phyloP scores from a whole-genome alignment of 2,329 filamentous ascomycete genomes.

The Claviceps quebecensis region DNA sequence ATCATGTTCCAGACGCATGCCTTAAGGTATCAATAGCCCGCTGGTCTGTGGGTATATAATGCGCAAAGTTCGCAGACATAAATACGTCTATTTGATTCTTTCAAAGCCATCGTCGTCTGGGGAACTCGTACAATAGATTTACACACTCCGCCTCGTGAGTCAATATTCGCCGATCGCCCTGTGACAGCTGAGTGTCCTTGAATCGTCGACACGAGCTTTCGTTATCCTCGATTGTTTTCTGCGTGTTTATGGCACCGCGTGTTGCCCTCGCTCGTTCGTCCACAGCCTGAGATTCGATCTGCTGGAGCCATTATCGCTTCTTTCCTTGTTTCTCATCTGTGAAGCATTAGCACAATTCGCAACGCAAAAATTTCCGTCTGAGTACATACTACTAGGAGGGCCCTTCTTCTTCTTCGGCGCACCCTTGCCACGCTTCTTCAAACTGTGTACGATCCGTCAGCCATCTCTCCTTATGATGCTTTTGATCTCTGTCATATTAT shows the following conservation, averaged over 20 bases:
- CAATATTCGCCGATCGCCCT: not conserved
- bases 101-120: not conserved
- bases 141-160: not conserved
- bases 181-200: not conserved
- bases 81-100: not conserved
- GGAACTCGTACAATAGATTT: not conserved
- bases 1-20: not conserved
- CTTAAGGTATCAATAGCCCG: not conserved
- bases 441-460: slow-evolving; percentile 30
- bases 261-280: not conserved
- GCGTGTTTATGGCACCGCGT: not conserved
- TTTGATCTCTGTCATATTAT: not conserved
- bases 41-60: no score
- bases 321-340: slow-evolving; percentile 16
- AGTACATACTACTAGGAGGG: slow-evolving; percentile 18
- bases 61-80: not conserved
- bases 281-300: not conserved
- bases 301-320: slow-evolving; percentile 14
- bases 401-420: slow-evolving; percentile 77
- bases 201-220: not conserved
- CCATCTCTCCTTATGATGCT: not conserved
- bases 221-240: not conserved
- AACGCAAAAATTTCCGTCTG: no score
- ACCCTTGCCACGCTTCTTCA: slow-evolving; percentile 72
- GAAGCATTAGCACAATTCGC: not conserved